Percentiles rank a stretch among this genome's conserved stretches.
Conservation (phyloP, 495 filamentous ascomycete species). For the Hypomontagnella monticulosa region DNA sequence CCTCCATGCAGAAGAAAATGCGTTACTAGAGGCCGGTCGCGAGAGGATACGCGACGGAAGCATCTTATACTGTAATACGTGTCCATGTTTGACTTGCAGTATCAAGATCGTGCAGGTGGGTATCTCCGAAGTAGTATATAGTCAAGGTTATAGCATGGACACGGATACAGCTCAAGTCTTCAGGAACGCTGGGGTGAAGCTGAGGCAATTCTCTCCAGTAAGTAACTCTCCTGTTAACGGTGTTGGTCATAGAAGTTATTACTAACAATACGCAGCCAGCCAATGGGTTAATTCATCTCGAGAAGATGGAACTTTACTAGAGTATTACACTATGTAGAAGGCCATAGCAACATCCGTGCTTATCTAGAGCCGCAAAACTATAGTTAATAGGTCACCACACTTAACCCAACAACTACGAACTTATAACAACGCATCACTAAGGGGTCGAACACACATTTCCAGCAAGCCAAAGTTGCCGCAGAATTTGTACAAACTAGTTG, state of each 20-base stretch:
- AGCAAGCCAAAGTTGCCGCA: neutral
- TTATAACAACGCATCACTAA: neutral
- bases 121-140: conserved; percentile 94
- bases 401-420: neutral
- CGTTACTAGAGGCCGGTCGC: conserved; percentile 89
- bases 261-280: conserved; percentile 55
- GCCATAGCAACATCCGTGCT: neutral
- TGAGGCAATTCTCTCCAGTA: conserved; percentile 86
- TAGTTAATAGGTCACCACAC: neutral
- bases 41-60: conserved; percentile 81
- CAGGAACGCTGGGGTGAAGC: conserved; percentile 73
- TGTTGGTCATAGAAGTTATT: neutral
- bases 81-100: conserved; percentile 96
- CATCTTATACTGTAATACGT: conserved; percentile 95
- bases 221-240: conserved; percentile 42
- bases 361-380: neutral
- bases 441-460: neutral
- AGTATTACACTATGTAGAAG: neutral
- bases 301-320: conserved; percentile 53
- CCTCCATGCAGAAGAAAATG: conserved; percentile 97
- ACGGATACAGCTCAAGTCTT: conserved; percentile 82
- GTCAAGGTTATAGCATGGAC: conserved; percentile 94
- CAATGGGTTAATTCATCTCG: conserved; percentile 63
- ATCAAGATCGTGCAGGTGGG: conserved; percentile 98
- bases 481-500: conserved; percentile 26